Evolutionary conservation across 768 basidiomycete genomes (phyloP).

Genomic region (Calvatia gigantea): DNA sequence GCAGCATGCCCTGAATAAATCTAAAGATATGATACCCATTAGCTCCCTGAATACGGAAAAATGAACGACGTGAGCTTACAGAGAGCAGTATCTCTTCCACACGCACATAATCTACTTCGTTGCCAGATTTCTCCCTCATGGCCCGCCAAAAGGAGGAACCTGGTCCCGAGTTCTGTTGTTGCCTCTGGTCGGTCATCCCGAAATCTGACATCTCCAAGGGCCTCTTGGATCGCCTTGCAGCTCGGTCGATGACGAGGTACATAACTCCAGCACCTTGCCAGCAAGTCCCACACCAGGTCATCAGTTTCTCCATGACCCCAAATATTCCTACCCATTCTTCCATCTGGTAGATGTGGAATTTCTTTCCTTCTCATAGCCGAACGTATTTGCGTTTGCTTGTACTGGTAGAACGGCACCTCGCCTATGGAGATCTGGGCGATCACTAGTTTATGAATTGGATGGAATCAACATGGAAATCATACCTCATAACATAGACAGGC

Average conservation of each 20-base stretch:
- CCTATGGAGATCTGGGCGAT: neutral
- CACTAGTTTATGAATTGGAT: neutral
- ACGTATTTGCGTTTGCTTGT: neutral
- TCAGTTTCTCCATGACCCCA: neutral
- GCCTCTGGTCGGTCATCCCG: neutral
- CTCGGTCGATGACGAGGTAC: neutral
- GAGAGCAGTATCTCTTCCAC: neutral
- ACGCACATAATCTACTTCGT: neutral
- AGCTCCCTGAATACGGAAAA: no score
- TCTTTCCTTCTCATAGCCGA: neutral
- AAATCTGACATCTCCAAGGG: neutral
- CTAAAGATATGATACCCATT: no score
- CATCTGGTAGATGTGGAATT: neutral
- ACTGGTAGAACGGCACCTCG: neutral
- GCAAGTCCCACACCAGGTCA: neutral
- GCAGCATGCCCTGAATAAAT: no score
- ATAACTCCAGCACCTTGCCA: neutral
- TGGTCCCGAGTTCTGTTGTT: neutral
- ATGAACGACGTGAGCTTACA: no score
- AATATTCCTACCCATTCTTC: no score
- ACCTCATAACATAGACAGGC: conserved; percentile 3
- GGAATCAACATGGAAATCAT: neutral
- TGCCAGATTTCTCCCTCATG: neutral
- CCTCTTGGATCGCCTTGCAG: neutral
- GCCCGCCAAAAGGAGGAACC: neutral